phyloP scores from a whole-genome alignment of 306 rosid genomes.

The Quercus cerris region DNA sequence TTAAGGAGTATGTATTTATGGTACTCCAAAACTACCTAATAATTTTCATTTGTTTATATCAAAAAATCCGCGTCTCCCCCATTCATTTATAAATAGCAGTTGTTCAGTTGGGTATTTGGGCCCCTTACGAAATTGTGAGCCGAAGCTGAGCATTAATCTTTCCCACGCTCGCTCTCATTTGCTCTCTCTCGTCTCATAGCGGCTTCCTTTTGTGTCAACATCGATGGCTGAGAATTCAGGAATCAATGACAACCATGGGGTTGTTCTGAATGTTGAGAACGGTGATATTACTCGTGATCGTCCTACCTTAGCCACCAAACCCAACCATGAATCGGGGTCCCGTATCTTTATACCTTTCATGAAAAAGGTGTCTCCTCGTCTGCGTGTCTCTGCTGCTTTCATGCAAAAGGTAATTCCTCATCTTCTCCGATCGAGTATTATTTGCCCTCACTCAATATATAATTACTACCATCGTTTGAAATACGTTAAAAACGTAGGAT shows the following conservation, averaged over 20 bases:
- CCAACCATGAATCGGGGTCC: constrained; percentile 10
- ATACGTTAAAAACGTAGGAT: too few relatives aligned
- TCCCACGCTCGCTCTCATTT: too few relatives aligned
- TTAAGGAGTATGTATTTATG: too few relatives aligned
- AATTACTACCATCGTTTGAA: not conserved
- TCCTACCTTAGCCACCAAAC: constrained; percentile 3
- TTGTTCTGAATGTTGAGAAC: constrained; percentile 35
- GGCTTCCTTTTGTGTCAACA: not conserved
- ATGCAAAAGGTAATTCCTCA: not conserved
- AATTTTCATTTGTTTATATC: not conserved
- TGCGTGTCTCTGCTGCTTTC: too few relatives aligned
- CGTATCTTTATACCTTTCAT: constrained; percentile 38
- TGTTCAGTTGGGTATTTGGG: not conserved
- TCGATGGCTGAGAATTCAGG: constrained; percentile 51
- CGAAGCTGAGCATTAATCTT: not conserved
- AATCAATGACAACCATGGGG: constrained; percentile 31
- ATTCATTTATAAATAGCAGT: constrained; percentile 40
- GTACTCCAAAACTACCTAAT: too few relatives aligned
- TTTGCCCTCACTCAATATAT: not conserved
- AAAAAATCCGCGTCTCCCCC: constrained; percentile 18
- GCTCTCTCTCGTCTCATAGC: not conserved
- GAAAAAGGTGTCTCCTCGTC: constrained; percentile 53
- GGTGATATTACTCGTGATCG: constrained; percentile 12
- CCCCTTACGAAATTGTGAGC: not conserved
- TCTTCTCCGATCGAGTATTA: not conserved